Evolutionary conservation across 805 yeast genomes (phyloP).

Genomic region (Cyberlindnera suaveolens): DNA sequence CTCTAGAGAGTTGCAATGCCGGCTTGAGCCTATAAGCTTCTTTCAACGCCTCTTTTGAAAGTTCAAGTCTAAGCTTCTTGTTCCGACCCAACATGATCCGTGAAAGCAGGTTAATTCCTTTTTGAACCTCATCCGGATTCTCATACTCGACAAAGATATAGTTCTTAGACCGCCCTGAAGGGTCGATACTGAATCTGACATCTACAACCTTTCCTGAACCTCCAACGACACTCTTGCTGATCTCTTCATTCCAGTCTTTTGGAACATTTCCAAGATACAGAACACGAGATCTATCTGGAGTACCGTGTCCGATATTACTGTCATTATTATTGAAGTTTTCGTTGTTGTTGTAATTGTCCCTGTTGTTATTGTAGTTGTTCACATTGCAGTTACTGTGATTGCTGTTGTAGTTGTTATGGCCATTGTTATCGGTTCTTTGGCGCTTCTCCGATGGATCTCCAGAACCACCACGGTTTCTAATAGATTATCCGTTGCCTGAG

Average conservation of each 20-base stretch:
- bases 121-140: constrained; percentile 44
- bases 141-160: constrained; percentile 58
- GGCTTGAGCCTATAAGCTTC: constrained; percentile 31
- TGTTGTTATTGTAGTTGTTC: neutral
- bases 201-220: constrained; percentile 70
- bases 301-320: neutral
- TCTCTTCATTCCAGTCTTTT: constrained; percentile 62
- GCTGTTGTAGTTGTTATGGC: neutral
- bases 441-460: constrained; percentile 13
- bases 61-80: constrained; percentile 44
- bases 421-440: constrained; percentile 2
- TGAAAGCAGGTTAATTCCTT: constrained; percentile 38
- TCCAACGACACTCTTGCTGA: constrained; percentile 56
- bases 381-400: neutral
- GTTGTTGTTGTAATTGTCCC: constrained; percentile 7
- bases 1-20: constrained; percentile 37
- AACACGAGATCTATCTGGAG: constrained; percentile 26
- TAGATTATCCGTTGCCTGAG: constrained; percentile 14
- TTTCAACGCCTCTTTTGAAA: constrained; percentile 55
- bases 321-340: neutral
- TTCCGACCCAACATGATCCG: constrained; percentile 41
- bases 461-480: constrained; percentile 10
- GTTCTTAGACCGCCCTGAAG: constrained; percentile 55
- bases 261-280: constrained; percentile 62
- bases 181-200: constrained; percentile 36